A percentile compares a stretch with the other conserved stretches of the same genome.
These are phyloP conservation scores for Thermothielavioides terrestris DNA, from an alignment of 495 filamentous ascomycete genomes.

Conservation along the genomic window DNA sequence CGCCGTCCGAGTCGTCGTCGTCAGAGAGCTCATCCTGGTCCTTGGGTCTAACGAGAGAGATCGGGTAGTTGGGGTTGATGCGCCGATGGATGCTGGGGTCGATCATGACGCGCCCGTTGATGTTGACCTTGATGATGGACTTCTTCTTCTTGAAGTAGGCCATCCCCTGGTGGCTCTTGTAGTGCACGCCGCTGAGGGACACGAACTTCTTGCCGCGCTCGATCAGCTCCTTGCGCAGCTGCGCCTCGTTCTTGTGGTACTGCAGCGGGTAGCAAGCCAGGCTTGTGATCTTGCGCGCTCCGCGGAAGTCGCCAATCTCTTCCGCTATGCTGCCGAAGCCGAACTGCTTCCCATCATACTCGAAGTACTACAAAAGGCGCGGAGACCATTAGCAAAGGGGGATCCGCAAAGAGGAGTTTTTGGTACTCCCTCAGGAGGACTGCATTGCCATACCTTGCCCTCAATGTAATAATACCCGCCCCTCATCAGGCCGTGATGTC, in stretches of 20 bases:
- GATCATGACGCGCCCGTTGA: constrained; percentile 88
- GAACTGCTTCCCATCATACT: constrained; percentile 68
- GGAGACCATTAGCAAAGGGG: background rate
- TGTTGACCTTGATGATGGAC: constrained; percentile 71
- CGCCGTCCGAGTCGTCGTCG: constrained; percentile 52
- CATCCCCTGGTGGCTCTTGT: constrained; percentile 73
- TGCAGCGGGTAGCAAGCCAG: constrained; percentile 71
- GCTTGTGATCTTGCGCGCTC: constrained; percentile 72
- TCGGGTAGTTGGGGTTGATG: constrained; percentile 81
- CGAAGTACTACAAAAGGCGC: constrained; percentile 39
- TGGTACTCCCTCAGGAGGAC: background rate
- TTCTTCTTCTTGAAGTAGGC: constrained; percentile 81
- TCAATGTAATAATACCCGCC: constrained; percentile 77
- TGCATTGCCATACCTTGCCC: constrained; percentile 49
- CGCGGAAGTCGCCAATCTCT: constrained; percentile 72
- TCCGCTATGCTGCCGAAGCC: constrained; percentile 52
- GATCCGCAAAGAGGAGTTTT: background rate
- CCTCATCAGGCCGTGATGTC: constrained; percentile 61
- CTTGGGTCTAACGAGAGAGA: constrained; percentile 69
- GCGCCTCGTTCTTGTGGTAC: constrained; percentile 69
- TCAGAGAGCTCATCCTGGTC: constrained; percentile 60
- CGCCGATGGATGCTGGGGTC: constrained; percentile 80
- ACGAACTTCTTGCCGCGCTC: constrained; percentile 86
- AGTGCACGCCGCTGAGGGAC: constrained; percentile 69
- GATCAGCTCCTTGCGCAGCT: constrained; percentile 56